Percentiles rank a stretch among this genome's conserved stretches.
phyloP scores from a whole-genome alignment of 148 eudicot genomes.

The Polygonum maritimum region DNA sequence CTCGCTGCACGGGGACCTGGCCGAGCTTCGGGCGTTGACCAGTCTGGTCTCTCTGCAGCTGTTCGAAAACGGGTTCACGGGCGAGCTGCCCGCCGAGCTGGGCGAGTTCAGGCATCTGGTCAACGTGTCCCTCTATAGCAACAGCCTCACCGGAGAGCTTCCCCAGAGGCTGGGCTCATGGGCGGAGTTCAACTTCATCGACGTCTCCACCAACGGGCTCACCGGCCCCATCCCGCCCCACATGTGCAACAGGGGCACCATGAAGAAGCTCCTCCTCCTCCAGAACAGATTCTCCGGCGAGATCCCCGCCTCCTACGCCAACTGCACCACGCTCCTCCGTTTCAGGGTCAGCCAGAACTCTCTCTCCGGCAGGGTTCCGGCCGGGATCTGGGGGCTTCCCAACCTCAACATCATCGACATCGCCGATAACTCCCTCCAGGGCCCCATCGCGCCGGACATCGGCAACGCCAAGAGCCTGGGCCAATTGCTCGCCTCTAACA shows the following conservation, averaged over 20 bases:
- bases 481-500: constrained; percentile 28
- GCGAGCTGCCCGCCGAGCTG: constrained; percentile 49
- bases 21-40: constrained; percentile 25
- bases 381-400: constrained; percentile 50
- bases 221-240: constrained; percentile 68
- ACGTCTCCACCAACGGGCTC: constrained; percentile 66
- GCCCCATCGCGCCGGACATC: constrained; percentile 45
- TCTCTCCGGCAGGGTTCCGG: constrained; percentile 61
- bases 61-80: constrained; percentile 31
- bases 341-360: constrained; percentile 63
- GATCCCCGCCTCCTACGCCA: constrained; percentile 45
- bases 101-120: constrained; percentile 62
- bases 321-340: constrained; percentile 48
- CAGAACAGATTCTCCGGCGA: constrained; percentile 33
- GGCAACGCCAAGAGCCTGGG: constrained; percentile 38
- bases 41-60: constrained; percentile 47
- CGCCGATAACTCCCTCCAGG: constrained; percentile 46
- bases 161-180: constrained; percentile 73
- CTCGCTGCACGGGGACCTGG: constrained; percentile 30
- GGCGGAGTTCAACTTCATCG: constrained; percentile 68
- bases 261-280: constrained; percentile 32
- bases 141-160: constrained; percentile 55
- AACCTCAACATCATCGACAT: constrained; percentile 45
- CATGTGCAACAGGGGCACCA: constrained; percentile 38
- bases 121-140: constrained; percentile 55